Base-by-base conservation (phyloP, 306 rosid genomes). In the Vigna trinervia region DNA sequence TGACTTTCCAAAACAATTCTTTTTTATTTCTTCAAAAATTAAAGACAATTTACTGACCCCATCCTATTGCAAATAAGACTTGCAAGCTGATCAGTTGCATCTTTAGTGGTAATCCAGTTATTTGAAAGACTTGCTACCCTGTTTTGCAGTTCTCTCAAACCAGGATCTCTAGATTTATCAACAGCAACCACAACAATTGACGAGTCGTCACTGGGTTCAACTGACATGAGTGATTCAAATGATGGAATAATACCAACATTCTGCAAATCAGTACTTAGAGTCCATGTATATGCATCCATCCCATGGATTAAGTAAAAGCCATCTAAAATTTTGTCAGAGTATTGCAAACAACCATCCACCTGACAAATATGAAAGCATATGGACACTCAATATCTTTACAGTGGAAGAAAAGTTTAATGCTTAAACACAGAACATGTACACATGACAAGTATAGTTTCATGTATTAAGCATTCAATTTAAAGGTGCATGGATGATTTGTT, bases 311-410 rank as follows among this genome's bases (percentile, higher is more conserved):
- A 54, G 84, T 87, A 87, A 80, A 87, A 87, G 30, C 90, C 90
- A 79, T 87, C 88, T 2, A 72, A 56, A 84, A 84, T 72, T 84
- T 74, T 76, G 64, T 84, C 90, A 6, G 73, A 62, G 81, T 87
- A 87, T 54, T 78, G 86, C 79, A 87, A 82, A 82, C 82, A 82
- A 59, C 90, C 90, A 84, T 87, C 82, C 46, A 87, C 90, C 90
- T 87, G 85, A 38, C 34, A 75, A 76, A 64, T 56, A 28, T 38
- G 46, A 76, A 77, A 76, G 62, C 32, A 59, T 20, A 62, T 71
- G 52, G 47, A 26, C 36, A 38, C 15, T 19, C 38, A 53, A 45
- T 38, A 32, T 78, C n/a, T 61, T 68, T 56, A 32, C 14, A 69
- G 43, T 19, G 48, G 26, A 68, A 61, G 50, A 47, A 39, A 73